Percentiles rank a stretch among this genome's conserved stretches.
Conservation (phyloP, 192 early-diverging fungal genomes). For the Geosiphon pyriformis region DNA sequence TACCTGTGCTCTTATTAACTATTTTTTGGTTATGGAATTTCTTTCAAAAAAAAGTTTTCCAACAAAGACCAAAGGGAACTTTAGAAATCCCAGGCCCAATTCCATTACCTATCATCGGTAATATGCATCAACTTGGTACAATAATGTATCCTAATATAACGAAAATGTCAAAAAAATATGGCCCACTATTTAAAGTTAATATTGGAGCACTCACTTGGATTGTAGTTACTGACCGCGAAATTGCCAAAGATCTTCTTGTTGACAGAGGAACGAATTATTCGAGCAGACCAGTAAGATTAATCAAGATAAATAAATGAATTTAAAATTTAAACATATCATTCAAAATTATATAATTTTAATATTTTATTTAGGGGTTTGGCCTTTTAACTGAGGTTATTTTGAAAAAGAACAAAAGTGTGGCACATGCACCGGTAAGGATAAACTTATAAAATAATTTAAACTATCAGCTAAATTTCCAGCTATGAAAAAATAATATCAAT, state of each 20-base stretch:
- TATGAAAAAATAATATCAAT: too few species aligned
- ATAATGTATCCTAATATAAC: not conserved
- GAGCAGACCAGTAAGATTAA: not conserved
- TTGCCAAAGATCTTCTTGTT: not conserved
- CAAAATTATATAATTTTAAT: too few species aligned
- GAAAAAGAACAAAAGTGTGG: not conserved
- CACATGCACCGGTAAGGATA: not conserved
- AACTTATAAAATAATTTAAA: not conserved
- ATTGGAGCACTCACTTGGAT: not conserved
- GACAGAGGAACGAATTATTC: not conserved
- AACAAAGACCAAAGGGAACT: not conserved
- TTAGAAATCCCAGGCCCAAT: not conserved
- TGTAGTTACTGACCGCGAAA: not conserved
- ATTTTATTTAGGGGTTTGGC: too few species aligned
- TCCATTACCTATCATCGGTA: not conserved
- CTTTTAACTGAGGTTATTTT: not conserved
- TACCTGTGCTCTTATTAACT: too few species aligned
- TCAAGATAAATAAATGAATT: too few species aligned
- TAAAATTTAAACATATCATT: too few species aligned
- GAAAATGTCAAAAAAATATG: not conserved
- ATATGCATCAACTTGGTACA: not conserved
- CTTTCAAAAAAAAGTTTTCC: too few species aligned
- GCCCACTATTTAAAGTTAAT: not conserved
- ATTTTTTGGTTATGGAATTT: too few species aligned
- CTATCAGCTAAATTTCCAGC: not conserved